These are phyloP conservation scores for Citrus reticulata DNA, from an alignment of 345 rosid species.

Conservation along the genomic window DNA sequence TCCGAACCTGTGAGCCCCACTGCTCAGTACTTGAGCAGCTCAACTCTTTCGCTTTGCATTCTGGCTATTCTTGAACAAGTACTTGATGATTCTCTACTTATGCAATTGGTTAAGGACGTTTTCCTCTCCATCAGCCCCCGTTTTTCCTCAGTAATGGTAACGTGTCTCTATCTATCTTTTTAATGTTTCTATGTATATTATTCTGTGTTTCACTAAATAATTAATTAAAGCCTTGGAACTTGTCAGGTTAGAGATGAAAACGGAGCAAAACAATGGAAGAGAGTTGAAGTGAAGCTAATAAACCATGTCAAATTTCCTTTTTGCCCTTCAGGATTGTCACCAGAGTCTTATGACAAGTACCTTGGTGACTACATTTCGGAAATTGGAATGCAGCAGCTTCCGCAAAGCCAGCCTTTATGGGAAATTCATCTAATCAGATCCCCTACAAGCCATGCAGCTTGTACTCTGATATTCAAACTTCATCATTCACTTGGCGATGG, in stretches of 20 bases:
- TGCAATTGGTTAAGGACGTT: constrained; percentile 7
- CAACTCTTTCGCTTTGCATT: constrained; percentile 22
- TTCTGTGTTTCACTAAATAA: background rate
- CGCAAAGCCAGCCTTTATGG: constrained; percentile 43
- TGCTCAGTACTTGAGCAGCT: constrained; percentile 32
- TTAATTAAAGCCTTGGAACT: too few species aligned
- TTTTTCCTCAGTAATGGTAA: constrained; percentile 49
- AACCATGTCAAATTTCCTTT: constrained; percentile 29
- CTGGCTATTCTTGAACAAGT: constrained; percentile 14
- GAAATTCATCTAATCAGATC: constrained; percentile 43
- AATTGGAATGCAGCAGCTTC: constrained; percentile 22
- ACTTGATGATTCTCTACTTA: constrained; percentile 22
- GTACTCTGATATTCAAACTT: constrained; percentile 36
- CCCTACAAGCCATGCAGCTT: constrained; percentile 35
- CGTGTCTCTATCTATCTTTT: background rate
- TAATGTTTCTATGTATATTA: background rate
- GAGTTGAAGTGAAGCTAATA: constrained; percentile 27
- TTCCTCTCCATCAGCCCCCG: constrained; percentile 39
- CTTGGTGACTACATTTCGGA: constrained; percentile 30
- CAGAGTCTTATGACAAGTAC: constrained; percentile 26
- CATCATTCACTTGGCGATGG: constrained; percentile 63
- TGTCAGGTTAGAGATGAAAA: constrained; percentile 25
- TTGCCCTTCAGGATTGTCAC: constrained; percentile 29
- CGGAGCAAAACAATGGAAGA: constrained; percentile 33
- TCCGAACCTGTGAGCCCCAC: constrained; percentile 33